A percentile compares a stretch with the other conserved stretches of the same genome.
Conservation (phyloP, 192 early-diverging fungal species). For the Coemansia sp. region DNA sequence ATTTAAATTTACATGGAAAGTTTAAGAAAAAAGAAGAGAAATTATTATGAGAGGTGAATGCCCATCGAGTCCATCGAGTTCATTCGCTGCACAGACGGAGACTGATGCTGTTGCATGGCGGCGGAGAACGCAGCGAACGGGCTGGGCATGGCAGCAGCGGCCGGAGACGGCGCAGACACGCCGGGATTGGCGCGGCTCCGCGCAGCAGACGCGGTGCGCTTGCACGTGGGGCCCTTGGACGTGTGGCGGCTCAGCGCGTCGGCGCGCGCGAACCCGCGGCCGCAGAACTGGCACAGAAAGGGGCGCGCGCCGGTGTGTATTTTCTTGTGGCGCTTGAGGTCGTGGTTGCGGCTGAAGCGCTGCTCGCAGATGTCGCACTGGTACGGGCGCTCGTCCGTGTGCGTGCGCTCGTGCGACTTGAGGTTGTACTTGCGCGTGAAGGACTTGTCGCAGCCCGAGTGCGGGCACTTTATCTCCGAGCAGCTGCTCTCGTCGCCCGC, state of each 20-base stretch:
- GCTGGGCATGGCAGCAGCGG: too few relatives aligned
- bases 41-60: slow-evolving; percentile 2
- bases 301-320: slow-evolving; percentile 62
- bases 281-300: slow-evolving; percentile 59
- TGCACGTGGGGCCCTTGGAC: slow-evolving; percentile 48
- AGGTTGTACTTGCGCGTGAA: slow-evolving; percentile 90
- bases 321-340: slow-evolving; percentile 71
- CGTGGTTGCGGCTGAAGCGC: slow-evolving; percentile 77
- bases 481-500: slow-evolving; percentile 13
- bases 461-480: slow-evolving; percentile 55
- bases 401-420: slow-evolving; percentile 77
- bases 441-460: slow-evolving; percentile 75
- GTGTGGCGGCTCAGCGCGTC: slow-evolving; percentile 51
- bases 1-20: neutral
- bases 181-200: neutral
- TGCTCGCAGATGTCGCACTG: slow-evolving; percentile 61
- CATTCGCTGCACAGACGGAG: neutral
- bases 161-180: neutral
- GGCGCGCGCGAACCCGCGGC: slow-evolving; percentile 41
- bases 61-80: slow-evolving; percentile 29
- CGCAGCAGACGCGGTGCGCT: slow-evolving; percentile 30
- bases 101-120: slow-evolving; percentile 16
- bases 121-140: slow-evolving; percentile 7
- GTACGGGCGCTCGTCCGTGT: slow-evolving; percentile 74
- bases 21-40: neutral